Evolutionary conservation across 306 rosid genomes (phyloP), one percentile per base, ranked within the genome.

Genomic region (Sicyos edulis): DNA sequence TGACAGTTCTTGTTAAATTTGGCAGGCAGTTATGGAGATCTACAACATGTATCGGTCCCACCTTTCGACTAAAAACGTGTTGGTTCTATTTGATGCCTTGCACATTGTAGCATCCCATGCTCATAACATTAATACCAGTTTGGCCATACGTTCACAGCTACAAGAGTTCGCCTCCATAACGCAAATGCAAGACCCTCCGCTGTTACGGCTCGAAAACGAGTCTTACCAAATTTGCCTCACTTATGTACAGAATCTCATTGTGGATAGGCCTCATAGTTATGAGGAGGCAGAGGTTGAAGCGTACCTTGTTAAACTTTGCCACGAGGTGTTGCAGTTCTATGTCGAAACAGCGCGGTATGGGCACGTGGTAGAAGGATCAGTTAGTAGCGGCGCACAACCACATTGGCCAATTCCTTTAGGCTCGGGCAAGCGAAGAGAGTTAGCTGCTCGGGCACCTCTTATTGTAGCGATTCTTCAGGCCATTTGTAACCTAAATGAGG

Each of bases 181-280:
- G 52, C 97, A 95, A 84, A 95, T 95, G 97, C 99, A 91, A 83
- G 99, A 95, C 73, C 99, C 99, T 47, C 99, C 99, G 13, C 78
- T 95, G 62, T 79, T 95, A 72, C 99, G 99, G 20, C 93, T 95
- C n/a, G 99, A 95, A 81, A 95, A 87, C 5, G 99, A 91, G 71
- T 84, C 99, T 2, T 95, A 87, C 84, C 97, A 95, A 83, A 82
- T 78, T 56, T 91, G 97, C 86, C 97, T 95, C 71, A 85, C 99
- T 53, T 85, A 86, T 67, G 76, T 95, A 80, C 97, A 89, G 78
- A 91, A 91, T 82, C 97, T 95, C 70, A 58, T 84, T 26, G 64
- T 80, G 78, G 99, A 95, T 79, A 76, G 84, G 60, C 97, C 96
- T 78, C 79, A 71, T 58, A 71, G 66, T 77, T 87, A 82, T 55